These are phyloP conservation scores for Zoysia matrella DNA, from an alignment of 202 grass and related monocot species.

Conservation along the genomic window DNA sequence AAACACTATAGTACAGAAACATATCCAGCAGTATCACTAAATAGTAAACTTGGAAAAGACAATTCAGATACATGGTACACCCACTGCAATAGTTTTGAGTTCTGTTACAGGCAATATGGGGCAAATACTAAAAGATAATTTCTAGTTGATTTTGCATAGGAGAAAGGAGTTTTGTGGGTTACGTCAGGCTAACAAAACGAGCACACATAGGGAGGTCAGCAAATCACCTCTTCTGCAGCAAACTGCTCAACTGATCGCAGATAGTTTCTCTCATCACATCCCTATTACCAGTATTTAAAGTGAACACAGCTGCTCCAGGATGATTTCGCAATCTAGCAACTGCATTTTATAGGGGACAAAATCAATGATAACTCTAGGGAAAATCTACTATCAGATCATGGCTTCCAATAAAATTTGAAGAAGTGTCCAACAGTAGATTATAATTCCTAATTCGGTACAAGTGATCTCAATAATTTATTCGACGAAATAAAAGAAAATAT, in stretches of 20 bases:
- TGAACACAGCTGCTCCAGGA: conserved; percentile 79
- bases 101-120: conserved; percentile 31
- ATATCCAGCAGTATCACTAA: background rate
- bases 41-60: background rate
- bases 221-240: conserved; percentile 57
- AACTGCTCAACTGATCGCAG: conserved; percentile 58
- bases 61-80: conserved; percentile 13
- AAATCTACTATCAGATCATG: background rate
- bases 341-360: conserved; percentile 37
- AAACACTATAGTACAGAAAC: background rate
- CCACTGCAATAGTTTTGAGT: conserved; percentile 15
- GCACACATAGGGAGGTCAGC: background rate
- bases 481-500: background rate
- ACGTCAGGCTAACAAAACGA: conserved; percentile 27
- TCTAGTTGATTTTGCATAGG: background rate
- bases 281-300: conserved; percentile 63
- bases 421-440: conserved; percentile 17
- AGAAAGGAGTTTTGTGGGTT: background rate
- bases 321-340: conserved; percentile 95
- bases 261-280: conserved; percentile 69
- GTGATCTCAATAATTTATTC: conserved; percentile 13
- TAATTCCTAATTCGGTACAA: background rate
- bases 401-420: background rate
- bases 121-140: conserved; percentile 15
- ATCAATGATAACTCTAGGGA: conserved; percentile 10